Base-by-base conservation (phyloP, 139 green algal species). In the Spirogloea muscicola region DNA sequence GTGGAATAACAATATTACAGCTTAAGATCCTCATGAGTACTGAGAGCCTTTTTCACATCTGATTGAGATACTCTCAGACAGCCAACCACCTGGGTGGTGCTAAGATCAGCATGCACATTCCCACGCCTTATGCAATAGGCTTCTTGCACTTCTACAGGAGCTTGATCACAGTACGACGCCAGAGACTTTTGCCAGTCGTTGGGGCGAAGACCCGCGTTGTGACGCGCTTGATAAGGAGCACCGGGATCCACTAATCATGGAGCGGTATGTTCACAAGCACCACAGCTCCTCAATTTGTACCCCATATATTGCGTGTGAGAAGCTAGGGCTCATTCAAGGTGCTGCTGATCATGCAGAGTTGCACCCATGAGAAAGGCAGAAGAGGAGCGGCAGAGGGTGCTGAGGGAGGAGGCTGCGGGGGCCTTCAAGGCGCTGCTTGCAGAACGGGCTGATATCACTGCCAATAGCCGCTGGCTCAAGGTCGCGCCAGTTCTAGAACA, bases 401-500 rank as follows among this genome's bases (percentile, higher is more conserved):
- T 25, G 21, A 25, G 34, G 31, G 64, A 77, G 52, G 63, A 36
- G 42, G 69, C 69, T 1, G 36, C 65, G 13, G 60, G 27, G 6
- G 69, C 33, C 40, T 81, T 81, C 38, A 48, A 72, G n/a, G 66
- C 71, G 72, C 71, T 81, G 67, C 65, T 81, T 5, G 51, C n/a
- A 3, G 72, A 81, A 43, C 21, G 44, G 29, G 16, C 34, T 2
- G 48, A 34, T 16, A 58, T 76, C 33, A 76, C 65, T 1, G n/a
- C 27, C 36, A 29, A 46, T 21, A 42, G 60, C 39, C 48, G 65
- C 48, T 79, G 72, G 72, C 70, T 44, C 63, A 79, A 79, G 34
- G 66, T 73, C n/a, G n/a, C 27, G 6, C 33, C 16, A 42, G 31
- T 13, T 13, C 16, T 16, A 58, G 18, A 65, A 65, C 33, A 13